Evolutionary conservation across 2,329 filamentous ascomycete genomes (phyloP).

Genomic region (Triangularia verruculosa): DNA sequence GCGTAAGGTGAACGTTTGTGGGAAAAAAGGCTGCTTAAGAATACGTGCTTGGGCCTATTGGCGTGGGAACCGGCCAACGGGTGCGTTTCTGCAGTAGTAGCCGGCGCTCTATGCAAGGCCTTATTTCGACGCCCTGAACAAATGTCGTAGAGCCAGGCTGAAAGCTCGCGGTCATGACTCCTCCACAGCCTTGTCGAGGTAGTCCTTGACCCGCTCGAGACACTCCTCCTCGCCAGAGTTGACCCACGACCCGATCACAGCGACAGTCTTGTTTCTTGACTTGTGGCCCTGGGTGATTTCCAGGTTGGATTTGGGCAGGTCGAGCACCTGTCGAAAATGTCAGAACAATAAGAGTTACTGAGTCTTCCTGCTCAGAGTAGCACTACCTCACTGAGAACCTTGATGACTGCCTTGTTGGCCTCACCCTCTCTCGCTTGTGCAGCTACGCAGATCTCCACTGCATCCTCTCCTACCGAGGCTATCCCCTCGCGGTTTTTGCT

Average conservation of each 20-base stretch:
- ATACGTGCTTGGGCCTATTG: background rate
- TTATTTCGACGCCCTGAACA: background rate
- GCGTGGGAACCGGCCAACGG: background rate
- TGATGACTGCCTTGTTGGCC: conserved; percentile 64
- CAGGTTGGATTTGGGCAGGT: conserved; percentile 61
- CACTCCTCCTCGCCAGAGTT: conserved; percentile 29
- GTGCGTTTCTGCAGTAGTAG: background rate
- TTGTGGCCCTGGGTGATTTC: conserved; percentile 61
- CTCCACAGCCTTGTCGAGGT: conserved; percentile 20
- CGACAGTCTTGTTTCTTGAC: conserved; percentile 61
- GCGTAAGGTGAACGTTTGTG: background rate
- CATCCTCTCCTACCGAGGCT: conserved; percentile 50
- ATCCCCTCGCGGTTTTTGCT: conserved; percentile 62
- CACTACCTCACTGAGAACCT: conserved; percentile 57
- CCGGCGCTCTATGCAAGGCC: background rate
- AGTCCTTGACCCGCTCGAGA: conserved; percentile 28
- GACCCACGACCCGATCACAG: conserved; percentile 31
- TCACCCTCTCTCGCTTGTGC: conserved; percentile 65
- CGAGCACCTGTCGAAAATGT: conserved; percentile 46
- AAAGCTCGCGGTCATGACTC: background rate
- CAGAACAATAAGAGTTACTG: background rate
- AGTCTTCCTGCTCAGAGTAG: conserved; percentile 11
- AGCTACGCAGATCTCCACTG: conserved; percentile 63
- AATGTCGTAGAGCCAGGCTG: background rate
- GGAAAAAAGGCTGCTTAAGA: background rate